Percentiles rank a stretch among this genome's conserved stretches.
Evolutionary conservation across 176 grass and related monocot species (phyloP).

Genomic region (Hordeum marinum): DNA sequence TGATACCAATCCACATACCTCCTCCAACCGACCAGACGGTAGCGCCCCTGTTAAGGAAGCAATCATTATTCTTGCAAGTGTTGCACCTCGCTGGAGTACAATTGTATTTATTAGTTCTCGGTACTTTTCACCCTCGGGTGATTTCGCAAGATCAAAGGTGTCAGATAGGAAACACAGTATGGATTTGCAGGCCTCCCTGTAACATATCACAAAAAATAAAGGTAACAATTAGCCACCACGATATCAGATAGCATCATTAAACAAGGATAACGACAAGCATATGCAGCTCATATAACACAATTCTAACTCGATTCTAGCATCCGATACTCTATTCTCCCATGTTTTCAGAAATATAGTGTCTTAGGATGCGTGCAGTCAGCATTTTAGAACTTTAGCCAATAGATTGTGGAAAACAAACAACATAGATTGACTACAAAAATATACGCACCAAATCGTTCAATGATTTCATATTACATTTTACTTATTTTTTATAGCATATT

Average conservation of each 20-base stretch:
- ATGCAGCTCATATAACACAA: background rate
- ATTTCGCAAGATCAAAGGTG: constrained; percentile 81
- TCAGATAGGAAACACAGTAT: constrained; percentile 91
- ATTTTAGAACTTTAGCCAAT: background rate
- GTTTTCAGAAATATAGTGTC: background rate
- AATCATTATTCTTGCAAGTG: constrained; percentile 93
- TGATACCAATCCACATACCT: constrained; percentile 41
- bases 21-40: constrained; percentile 81
- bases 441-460: background rate
- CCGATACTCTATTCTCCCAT: background rate
- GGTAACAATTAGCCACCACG: constrained; percentile 23
- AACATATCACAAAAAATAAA: constrained; percentile 16
- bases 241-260: background rate
- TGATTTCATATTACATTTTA: background rate
- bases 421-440: background rate
- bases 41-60: constrained; percentile 83
- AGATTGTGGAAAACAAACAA: background rate
- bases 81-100: constrained; percentile 76
- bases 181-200: constrained; percentile 95
- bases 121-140: constrained; percentile 56
- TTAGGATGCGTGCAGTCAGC: background rate
- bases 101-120: constrained; percentile 57
- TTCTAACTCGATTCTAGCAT: constrained; percentile 9
- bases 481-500: background rate
- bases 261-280: background rate